Percentiles rank a stretch among this genome's conserved stretches.
These are phyloP conservation scores for Xylaria arbuscula DNA, from an alignment of 2,329 filamentous ascomycete genomes.

Conservation along the genomic window DNA sequence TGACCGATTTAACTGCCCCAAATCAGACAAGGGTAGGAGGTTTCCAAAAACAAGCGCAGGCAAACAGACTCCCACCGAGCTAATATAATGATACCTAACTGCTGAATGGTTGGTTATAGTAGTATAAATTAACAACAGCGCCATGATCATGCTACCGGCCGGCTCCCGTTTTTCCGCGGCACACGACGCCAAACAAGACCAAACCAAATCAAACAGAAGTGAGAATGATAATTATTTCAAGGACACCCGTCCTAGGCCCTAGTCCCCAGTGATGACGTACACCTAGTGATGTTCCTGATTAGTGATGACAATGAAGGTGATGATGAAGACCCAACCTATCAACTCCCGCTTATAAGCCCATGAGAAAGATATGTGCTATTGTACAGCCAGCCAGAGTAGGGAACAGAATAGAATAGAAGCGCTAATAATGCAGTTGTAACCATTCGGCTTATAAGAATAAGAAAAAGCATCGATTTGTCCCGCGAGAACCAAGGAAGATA, in stretches of 20 bases:
- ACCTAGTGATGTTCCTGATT: background rate
- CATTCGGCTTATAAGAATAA: no score
- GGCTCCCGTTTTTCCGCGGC: no score
- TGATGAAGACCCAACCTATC: background rate
- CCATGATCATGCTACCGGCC: background rate
- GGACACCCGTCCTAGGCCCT: no score
- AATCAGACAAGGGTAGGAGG: no score
- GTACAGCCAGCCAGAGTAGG: background rate
- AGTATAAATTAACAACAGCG: background rate
- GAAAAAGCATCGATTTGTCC: background rate
- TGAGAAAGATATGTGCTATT: background rate
- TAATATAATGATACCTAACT: no score
- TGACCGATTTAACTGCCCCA: no score
- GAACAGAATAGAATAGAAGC: background rate
- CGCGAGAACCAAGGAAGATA: background rate
- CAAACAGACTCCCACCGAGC: background rate
- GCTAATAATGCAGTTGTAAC: background rate
- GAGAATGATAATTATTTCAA: no score
- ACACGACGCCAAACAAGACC: slow-evolving; percentile 1
- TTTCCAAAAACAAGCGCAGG: background rate
- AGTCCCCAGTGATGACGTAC: no score
- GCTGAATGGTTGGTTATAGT: background rate
- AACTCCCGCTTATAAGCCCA: slow-evolving; percentile 19
- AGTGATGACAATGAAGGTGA: background rate
- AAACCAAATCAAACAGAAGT: background rate